Percentiles rank a stretch among this genome's conserved stretches.
Conservation (phyloP, 2,329 filamentous ascomycete species). For the Cladosporium sp. region DNA sequence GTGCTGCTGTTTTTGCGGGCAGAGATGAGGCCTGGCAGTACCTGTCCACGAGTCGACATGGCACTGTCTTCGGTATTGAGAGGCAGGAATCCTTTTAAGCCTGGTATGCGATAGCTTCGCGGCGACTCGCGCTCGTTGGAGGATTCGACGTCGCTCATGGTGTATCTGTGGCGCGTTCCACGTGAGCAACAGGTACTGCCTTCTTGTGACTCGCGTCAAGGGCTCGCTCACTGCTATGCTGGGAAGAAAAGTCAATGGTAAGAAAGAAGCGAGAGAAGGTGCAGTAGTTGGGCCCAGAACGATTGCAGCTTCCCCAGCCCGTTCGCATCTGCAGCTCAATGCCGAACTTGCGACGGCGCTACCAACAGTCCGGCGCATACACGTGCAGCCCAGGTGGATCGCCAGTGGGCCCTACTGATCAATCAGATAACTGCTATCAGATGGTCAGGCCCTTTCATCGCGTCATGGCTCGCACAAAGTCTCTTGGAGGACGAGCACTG, state of each 20-base stretch:
- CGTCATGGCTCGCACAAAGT: neutral
- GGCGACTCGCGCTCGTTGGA: conserved; percentile 18
- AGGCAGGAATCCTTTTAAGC: conserved; percentile 42
- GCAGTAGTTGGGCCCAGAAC: neutral
- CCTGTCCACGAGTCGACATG: conserved; percentile 47
- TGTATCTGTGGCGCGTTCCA: neutral
- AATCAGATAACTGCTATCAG: conserved; percentile 9
- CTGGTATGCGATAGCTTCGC: conserved; percentile 27
- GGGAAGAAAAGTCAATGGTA: neutral
- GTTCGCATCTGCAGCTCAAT: neutral
- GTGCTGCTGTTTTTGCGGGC: conserved; percentile 4
- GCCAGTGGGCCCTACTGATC: neutral
- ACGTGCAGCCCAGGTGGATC: neutral
- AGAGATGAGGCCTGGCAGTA: conserved; percentile 39
- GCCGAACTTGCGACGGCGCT: neutral
- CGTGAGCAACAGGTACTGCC: neutral
- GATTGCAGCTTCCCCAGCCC: neutral
- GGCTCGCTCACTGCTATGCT: neutral
- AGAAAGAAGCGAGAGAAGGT: neutral
- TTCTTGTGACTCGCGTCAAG: neutral
- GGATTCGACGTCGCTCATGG: conserved; percentile 3
- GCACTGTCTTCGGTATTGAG: conserved; percentile 39
- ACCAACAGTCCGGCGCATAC: neutral
- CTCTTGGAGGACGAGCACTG: neutral
- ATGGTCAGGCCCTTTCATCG: neutral